Evolutionary conservation across 2,329 filamentous ascomycete genomes (phyloP), one percentile per base, ranked within the genome.

Genomic region (Teratosphaeria destructans): DNA sequence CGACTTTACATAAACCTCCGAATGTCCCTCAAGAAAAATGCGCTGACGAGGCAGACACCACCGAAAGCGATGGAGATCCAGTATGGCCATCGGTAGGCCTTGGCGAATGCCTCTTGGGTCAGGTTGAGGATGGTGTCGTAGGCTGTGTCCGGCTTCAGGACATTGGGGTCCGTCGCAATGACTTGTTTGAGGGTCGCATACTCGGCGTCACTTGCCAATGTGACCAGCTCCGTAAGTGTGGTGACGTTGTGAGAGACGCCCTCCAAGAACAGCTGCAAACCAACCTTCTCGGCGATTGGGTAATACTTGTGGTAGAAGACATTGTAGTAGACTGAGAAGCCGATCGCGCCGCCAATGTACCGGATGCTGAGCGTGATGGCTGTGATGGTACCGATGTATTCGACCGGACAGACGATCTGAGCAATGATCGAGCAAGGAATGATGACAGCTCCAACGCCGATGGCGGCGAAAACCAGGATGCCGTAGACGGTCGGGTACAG

Each of bases 381-480:
- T 1, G 85, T 82, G 57, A 87, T 79, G 5, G 85, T 88, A 5
- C 84, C 86, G 63, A 89, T 88, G 11, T 88, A 77, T 59, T 88
- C 85, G 65, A 85, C 82, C 0, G 85, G 85, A 62, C 84, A 87
- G 63, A 87, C 82, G 63, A 88, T 86, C 23, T 84, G 85, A 5
- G 83, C 66, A 60, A 88, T 85, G 64, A 88, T 85, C 1, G 82
- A 84, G 6, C 82, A 81, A 0, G 85, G 86, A 10, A 89, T 82
- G 47, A 88, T 82, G 59, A 88, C 85, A 1, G 83, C 86, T 10
- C 85, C 86, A 5, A 88, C 82, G n/a, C 85, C 85, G 11, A 88
- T 72, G 5, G 82, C 81, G 1, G 84, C 83, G 5, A 88, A 67
- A 14, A 81, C 75, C 26, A 88, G 75, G 29, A 87, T 72, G 14